Conservation (phyloP, 1,284 basidiomycete genomes). For the Mycena sp. region DNA sequence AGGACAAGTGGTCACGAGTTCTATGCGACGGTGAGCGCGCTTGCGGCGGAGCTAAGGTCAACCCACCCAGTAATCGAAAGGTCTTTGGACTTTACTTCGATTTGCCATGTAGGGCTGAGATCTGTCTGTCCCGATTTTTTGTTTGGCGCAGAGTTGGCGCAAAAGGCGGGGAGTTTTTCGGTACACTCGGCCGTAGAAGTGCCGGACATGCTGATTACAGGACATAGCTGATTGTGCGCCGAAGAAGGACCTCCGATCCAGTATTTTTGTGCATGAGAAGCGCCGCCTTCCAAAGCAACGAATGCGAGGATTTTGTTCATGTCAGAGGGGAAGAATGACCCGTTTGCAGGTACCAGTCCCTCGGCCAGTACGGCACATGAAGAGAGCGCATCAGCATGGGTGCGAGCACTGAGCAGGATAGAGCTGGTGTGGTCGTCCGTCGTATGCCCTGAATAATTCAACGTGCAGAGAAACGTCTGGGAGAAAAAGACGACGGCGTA, state of each 20-base stretch:
- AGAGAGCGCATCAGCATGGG: slow-evolving; percentile 31
- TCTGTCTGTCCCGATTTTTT: slow-evolving; percentile 37
- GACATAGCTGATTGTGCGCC: slow-evolving; percentile 12
- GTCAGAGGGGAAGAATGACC: slow-evolving; percentile 36
- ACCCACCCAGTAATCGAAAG: slow-evolving; percentile 38
- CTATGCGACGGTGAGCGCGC: slow-evolving; percentile 18
- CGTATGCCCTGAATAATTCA: slow-evolving; percentile 35
- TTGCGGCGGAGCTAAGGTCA: not conserved
- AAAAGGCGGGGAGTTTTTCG: slow-evolving; percentile 34
- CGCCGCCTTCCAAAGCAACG: slow-evolving; percentile 25
- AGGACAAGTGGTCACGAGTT: slow-evolving; percentile 41
- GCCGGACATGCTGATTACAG: slow-evolving; percentile 27
- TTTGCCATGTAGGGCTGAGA: slow-evolving; percentile 36
- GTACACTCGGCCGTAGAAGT: slow-evolving; percentile 33
- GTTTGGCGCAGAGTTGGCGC: slow-evolving; percentile 43
- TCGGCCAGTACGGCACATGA: slow-evolving; percentile 39
- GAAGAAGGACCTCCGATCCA: slow-evolving; percentile 33
- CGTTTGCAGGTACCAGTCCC: slow-evolving; percentile 33
- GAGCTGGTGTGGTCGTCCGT: slow-evolving; percentile 36
- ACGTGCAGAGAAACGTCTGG: not conserved
- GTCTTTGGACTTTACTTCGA: slow-evolving; percentile 36
- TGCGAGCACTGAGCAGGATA: slow-evolving; percentile 34
- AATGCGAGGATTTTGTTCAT: slow-evolving; percentile 33
- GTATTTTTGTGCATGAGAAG: slow-evolving; percentile 31
- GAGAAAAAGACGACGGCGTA: not conserved